A percentile compares a stretch with the other conserved stretches of the same genome.
Evolutionary conservation across 768 basidiomycete species (phyloP).

Genomic region (Hysterangium stoloniferum): DNA sequence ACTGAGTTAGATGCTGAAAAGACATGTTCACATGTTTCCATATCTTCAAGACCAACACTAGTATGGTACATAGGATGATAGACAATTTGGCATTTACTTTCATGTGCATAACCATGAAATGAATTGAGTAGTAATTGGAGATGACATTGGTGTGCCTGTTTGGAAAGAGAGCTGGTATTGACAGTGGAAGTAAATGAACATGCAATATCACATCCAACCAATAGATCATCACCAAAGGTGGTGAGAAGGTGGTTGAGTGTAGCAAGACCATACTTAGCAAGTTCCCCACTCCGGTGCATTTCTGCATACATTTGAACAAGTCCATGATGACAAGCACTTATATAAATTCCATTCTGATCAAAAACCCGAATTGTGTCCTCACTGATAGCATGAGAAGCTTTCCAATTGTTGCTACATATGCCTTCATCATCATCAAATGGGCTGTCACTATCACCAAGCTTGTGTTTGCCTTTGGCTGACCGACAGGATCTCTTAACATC

Average conservation of each 20-base stretch:
- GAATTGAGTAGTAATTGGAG: constrained; percentile 16
- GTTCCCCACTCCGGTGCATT: constrained; percentile 25
- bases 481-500: not conserved
- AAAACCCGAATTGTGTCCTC: constrained; percentile 18
- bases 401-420: not conserved
- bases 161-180: constrained; percentile 6
- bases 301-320: constrained; percentile 24
- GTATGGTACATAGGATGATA: constrained; percentile 13
- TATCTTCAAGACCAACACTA: constrained; percentile 17
- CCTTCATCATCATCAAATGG: not conserved
- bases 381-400: not conserved
- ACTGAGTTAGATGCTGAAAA: constrained; percentile 15
- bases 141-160: not conserved
- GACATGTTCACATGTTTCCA: constrained; percentile 16
- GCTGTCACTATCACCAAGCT: not conserved
- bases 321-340: constrained; percentile 28
- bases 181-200: constrained; percentile 17
- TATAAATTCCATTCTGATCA: constrained; percentile 32
- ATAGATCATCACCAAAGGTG: constrained; percentile 10
- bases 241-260: constrained; percentile 12
- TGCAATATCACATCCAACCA: constrained; percentile 19
- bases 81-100: constrained; percentile 22
- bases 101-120: constrained; percentile 18
- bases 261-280: constrained; percentile 19
- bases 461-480: not conserved